Evolutionary conservation across 2,329 filamentous ascomycete species (phyloP).

Genomic region (Aspergillus arachidicola): DNA sequence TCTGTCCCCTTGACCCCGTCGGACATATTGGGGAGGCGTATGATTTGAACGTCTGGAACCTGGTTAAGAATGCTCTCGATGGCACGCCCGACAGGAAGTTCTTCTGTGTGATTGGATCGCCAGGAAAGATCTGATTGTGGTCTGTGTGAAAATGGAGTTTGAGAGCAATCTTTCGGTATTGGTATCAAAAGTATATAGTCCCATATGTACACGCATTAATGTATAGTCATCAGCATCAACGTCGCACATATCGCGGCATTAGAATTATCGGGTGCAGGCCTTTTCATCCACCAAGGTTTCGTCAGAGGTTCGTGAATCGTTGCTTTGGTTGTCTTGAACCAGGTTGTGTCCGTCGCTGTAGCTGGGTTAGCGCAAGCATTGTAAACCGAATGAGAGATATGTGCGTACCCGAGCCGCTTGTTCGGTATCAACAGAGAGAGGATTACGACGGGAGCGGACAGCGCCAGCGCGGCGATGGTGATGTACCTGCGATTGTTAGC

Average conservation of each 20-base stretch:
- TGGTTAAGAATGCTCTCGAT: conserved; percentile 41
- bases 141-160: not conserved
- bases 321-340: conserved; percentile 12
- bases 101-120: conserved; percentile 31
- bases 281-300: conserved; percentile 11
- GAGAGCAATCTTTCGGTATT: not conserved
- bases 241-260: not conserved
- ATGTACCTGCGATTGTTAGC: conserved; percentile 26
- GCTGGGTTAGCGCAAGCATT: not conserved
- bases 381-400: not conserved
- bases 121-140: conserved; percentile 22
- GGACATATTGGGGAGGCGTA: conserved; percentile 43
- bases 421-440: conserved; percentile 31
- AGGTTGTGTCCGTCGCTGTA: conserved; percentile 26
- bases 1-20: conserved; percentile 36
- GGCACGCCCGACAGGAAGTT: conserved; percentile 30
- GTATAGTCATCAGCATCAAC: conserved; percentile 4
- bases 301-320: not conserved
- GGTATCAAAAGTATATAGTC: not conserved
- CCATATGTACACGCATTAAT: conserved; percentile 1
- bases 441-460: conserved; percentile 30
- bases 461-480: conserved; percentile 33
- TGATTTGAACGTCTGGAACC: conserved; percentile 43
- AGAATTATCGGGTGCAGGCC: not conserved
- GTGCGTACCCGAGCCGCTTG: conserved; percentile 28